Conservation (phyloP, 306 rosid species). For the Corylus heterophylla region DNA sequence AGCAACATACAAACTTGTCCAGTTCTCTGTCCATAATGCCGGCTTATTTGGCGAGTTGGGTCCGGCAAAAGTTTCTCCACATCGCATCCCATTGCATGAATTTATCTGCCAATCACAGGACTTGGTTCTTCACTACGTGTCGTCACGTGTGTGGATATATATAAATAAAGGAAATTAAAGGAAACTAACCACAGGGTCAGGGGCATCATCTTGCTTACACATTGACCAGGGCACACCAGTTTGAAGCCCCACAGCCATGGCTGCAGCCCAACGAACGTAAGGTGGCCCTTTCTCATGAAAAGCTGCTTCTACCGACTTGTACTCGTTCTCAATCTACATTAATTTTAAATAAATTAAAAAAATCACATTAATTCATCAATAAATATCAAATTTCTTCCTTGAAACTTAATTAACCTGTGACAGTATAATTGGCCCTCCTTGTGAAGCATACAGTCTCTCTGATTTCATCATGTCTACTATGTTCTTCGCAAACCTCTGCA, state of each 20-base stretch:
- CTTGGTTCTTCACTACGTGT: background rate
- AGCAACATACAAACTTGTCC: slow-evolving; percentile 82
- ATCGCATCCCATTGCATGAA: slow-evolving; percentile 74
- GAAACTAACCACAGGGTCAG: slow-evolving; percentile 75
- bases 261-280: slow-evolving; percentile 86
- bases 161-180: background rate
- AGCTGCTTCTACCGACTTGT: slow-evolving; percentile 48
- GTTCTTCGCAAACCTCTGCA: slow-evolving; percentile 65
- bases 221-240: slow-evolving; percentile 93
- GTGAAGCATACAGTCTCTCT: slow-evolving; percentile 72
- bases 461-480: slow-evolving; percentile 81
- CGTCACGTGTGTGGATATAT: too few species aligned
- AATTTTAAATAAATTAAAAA: background rate
- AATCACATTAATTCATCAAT: too few species aligned
- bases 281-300: slow-evolving; percentile 59
- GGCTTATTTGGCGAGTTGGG: slow-evolving; percentile 87
- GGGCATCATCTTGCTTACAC: slow-evolving; percentile 96
- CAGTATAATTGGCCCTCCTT: slow-evolving; percentile 87
- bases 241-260: slow-evolving; percentile 73
- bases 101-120: slow-evolving; percentile 46
- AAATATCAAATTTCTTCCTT: too few species aligned
- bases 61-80: slow-evolving; percentile 75
- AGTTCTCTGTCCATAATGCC: slow-evolving; percentile 85
- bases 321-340: slow-evolving; percentile 89
- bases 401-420: slow-evolving; percentile 56